These are phyloP conservation scores for Chlorella sorokiniana DNA, from an alignment of 139 green algal genomes.

Conservation along the genomic window DNA sequence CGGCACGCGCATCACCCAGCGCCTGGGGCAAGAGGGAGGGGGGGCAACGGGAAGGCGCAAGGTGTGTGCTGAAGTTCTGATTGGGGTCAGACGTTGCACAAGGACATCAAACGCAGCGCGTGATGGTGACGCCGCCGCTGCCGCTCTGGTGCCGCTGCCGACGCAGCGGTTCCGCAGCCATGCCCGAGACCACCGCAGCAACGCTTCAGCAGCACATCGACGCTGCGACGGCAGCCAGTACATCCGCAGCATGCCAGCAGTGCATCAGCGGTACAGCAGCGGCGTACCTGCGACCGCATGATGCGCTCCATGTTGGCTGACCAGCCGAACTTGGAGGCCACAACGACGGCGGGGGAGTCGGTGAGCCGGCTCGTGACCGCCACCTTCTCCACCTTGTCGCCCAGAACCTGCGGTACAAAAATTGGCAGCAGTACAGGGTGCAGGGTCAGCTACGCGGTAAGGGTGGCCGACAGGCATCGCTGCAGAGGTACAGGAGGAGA, in stretches of 20 bases:
- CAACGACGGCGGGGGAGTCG: slow-evolving; percentile 92
- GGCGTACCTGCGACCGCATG: slow-evolving; percentile 74
- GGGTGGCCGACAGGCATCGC: too few species aligned
- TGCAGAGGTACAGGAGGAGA: too few species aligned
- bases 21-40: slow-evolving; percentile 57
- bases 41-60: not conserved
- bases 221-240: too few species aligned
- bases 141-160: too few species aligned
- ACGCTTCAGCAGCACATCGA: too few species aligned
- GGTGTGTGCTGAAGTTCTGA: not conserved
- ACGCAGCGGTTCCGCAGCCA: too few species aligned
- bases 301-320: slow-evolving; percentile 98
- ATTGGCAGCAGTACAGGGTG: not conserved
- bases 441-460: not conserved
- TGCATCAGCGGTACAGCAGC: too few species aligned
- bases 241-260: too few species aligned
- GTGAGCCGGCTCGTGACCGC: slow-evolving; percentile 77
- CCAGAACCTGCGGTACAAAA: slow-evolving; percentile 35
- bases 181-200: too few species aligned
- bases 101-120: too few species aligned
- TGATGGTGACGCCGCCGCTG: too few species aligned
- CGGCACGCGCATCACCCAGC: slow-evolving; percentile 87
- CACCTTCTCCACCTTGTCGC: slow-evolving; percentile 83
- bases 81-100: not conserved
- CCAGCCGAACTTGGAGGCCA: slow-evolving; percentile 98